Conservation (phyloP, 2,329 filamentous ascomycete genomes). For the Penicillium sp. region DNA sequence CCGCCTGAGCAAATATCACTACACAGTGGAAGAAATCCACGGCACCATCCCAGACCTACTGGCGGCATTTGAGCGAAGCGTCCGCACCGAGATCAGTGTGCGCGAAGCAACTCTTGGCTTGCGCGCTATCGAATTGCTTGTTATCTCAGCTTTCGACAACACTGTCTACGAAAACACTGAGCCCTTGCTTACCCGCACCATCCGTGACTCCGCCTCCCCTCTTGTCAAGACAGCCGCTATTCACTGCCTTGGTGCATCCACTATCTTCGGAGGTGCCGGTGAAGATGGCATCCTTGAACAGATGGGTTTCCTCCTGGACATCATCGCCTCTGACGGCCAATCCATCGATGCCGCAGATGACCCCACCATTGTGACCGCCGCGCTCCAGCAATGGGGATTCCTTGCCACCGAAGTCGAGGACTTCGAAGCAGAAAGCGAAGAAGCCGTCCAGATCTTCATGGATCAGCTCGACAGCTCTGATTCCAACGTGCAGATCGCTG, state of each 20-base stretch:
- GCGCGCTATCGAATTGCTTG: constrained; percentile 67
- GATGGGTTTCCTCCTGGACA: constrained; percentile 72
- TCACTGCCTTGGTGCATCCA: constrained; percentile 68
- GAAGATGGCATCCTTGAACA: constrained; percentile 66
- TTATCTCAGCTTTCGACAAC: constrained; percentile 64
- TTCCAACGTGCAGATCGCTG: constrained; percentile 69
- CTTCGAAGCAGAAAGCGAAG: constrained; percentile 66
- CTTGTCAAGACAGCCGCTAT: constrained; percentile 67
- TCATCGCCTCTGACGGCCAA: constrained; percentile 75
- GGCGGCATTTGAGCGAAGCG: constrained; percentile 64
- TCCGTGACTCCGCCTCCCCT: constrained; percentile 65
- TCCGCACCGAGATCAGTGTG: constrained; percentile 65
- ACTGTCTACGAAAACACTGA: constrained; percentile 63
- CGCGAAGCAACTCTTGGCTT: constrained; percentile 69
- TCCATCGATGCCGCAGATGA: constrained; percentile 69
- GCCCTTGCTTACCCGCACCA: constrained; percentile 58
- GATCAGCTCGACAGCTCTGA: constrained; percentile 79
- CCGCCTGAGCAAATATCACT: constrained; percentile 66
- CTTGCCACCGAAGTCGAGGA: constrained; percentile 75
- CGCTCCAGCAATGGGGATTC: constrained; percentile 75
- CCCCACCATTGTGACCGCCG: constrained; percentile 67
- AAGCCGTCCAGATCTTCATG: constrained; percentile 74
- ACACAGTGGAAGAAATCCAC: constrained; percentile 61
- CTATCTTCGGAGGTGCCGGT: constrained; percentile 72
- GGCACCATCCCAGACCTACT: constrained; percentile 60